A percentile compares a stretch with the other conserved stretches of the same genome.
Evolutionary conservation across 192 early-diverging fungal species (phyloP).

Genomic region (Coemansia sp.): DNA sequence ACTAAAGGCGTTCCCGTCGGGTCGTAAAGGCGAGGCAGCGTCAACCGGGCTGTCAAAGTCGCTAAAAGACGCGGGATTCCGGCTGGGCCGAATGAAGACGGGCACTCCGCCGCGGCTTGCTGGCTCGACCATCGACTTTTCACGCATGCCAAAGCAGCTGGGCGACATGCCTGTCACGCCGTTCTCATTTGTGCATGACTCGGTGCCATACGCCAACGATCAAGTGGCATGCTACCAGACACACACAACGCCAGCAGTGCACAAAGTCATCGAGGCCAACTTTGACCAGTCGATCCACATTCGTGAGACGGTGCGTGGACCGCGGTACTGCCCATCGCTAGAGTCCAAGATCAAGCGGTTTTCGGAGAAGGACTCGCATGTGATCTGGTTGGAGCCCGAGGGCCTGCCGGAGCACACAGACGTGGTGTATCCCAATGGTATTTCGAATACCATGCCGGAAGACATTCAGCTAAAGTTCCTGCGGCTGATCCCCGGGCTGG

Average conservation of each 20-base stretch:
- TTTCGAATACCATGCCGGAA: conserved; percentile 81
- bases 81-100: conserved; percentile 77
- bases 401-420: conserved; percentile 61
- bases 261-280: conserved; percentile 66
- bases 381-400: conserved; percentile 80
- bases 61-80: conserved; percentile 67
- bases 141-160: conserved; percentile 57
- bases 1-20: conserved; percentile 62
- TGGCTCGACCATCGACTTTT: conserved; percentile 71
- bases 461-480: conserved; percentile 67
- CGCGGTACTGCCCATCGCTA: conserved; percentile 78
- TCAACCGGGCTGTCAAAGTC: conserved; percentile 74
- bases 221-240: conserved; percentile 77
- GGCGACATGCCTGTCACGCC: conserved; percentile 70
- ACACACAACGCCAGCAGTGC: conserved; percentile 62
- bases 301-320: conserved; percentile 77
- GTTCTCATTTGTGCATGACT: conserved; percentile 71
- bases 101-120: conserved; percentile 76
- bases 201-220: conserved; percentile 62
- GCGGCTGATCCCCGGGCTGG: conserved; percentile 68
- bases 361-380: conserved; percentile 58
- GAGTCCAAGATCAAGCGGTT: conserved; percentile 79
- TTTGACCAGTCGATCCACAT: conserved; percentile 78
- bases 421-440: conserved; percentile 76
- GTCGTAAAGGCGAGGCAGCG: conserved; percentile 68